These are phyloP conservation scores for Lasiosphaeria miniovina DNA, from an alignment of 495 filamentous ascomycete genomes.

Conservation along the genomic window DNA sequence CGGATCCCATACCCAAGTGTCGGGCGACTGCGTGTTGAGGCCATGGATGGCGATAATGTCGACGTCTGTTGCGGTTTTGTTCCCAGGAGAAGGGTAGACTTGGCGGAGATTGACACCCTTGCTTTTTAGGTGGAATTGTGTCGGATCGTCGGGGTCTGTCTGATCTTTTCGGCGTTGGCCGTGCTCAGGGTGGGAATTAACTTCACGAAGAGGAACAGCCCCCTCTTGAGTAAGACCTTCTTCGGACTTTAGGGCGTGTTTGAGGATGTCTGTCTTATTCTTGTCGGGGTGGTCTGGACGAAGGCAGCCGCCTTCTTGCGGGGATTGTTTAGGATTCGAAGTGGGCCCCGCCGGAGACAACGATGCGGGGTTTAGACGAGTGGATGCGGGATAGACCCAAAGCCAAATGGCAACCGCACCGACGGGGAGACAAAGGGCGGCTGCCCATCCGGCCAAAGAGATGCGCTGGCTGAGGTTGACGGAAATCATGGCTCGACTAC, in stretches of 20 bases:
- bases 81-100: no score
- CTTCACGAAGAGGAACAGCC: no score
- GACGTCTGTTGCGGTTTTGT: slow-evolving; percentile 15
- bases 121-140: no score
- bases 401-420: slow-evolving; percentile 18
- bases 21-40: slow-evolving; percentile 26
- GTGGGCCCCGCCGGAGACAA: slow-evolving; percentile 3
- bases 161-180: no score
- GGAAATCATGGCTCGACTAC: slow-evolving; percentile 15
- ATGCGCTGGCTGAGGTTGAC: slow-evolving; percentile 9
- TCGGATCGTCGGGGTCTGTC: no score
- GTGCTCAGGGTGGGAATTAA: no score
- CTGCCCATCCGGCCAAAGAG: slow-evolving; percentile 12
- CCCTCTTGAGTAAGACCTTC: no score
- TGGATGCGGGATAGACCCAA: slow-evolving; percentile 11
- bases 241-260: no score
- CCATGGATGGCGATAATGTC: slow-evolving; percentile 32
- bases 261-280: slow-evolving; percentile 12
- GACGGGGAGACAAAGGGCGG: slow-evolving; percentile 17
- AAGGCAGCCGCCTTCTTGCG: slow-evolving; percentile 12
- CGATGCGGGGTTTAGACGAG: slow-evolving; percentile 3
- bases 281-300: slow-evolving; percentile 18
- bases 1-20: slow-evolving; percentile 25
- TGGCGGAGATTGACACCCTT: no score
- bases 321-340: no score